A percentile compares a stretch with the other conserved stretches of the same genome.
These are phyloP conservation scores for Eremothecium sinecaudum DNA, from an alignment of 1,139 yeast genomes.

Conservation along the genomic window DNA sequence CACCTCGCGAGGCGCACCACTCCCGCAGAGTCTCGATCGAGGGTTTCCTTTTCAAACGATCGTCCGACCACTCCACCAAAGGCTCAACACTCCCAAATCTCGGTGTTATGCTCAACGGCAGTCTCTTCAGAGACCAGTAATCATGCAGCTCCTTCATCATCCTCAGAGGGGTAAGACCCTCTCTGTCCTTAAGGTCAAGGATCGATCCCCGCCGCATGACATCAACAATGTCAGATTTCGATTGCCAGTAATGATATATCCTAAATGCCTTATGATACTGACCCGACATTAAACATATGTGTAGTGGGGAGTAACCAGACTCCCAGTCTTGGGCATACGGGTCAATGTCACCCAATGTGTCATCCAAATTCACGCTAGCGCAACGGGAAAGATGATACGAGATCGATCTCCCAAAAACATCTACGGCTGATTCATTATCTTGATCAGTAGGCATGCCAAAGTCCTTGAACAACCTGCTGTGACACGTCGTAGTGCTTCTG, in stretches of 20 bases:
- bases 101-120: slow-evolving; percentile 5
- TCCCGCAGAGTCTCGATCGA: slow-evolving; percentile 13
- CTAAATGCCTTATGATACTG: slow-evolving; percentile 28
- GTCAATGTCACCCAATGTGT: not conserved
- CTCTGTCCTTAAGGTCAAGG: slow-evolving; percentile 40
- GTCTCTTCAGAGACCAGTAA: slow-evolving; percentile 5
- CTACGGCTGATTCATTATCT: not conserved
- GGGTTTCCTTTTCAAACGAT: not conserved
- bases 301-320: slow-evolving; percentile 78
- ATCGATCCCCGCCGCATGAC: slow-evolving; percentile 14
- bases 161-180: slow-evolving; percentile 56
- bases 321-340: slow-evolving; percentile 49
- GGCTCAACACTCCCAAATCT: not conserved
- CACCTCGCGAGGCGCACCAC: slow-evolving; percentile 37
- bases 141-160: slow-evolving; percentile 26
- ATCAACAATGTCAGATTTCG: slow-evolving; percentile 45
- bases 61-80: not conserved
- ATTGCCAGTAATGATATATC: slow-evolving; percentile 51
- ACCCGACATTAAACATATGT: slow-evolving; percentile 30
- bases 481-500: too few relatives aligned
- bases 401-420: slow-evolving; percentile 2
- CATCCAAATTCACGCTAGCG: not conserved
- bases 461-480: too few relatives aligned
- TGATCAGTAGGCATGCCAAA: not conserved
- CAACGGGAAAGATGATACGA: slow-evolving; percentile 2